Evolutionary conservation across 1,284 basidiomycete genomes (phyloP), one percentile per base, ranked within the genome.

Genomic region (Grifola frondosa): DNA sequence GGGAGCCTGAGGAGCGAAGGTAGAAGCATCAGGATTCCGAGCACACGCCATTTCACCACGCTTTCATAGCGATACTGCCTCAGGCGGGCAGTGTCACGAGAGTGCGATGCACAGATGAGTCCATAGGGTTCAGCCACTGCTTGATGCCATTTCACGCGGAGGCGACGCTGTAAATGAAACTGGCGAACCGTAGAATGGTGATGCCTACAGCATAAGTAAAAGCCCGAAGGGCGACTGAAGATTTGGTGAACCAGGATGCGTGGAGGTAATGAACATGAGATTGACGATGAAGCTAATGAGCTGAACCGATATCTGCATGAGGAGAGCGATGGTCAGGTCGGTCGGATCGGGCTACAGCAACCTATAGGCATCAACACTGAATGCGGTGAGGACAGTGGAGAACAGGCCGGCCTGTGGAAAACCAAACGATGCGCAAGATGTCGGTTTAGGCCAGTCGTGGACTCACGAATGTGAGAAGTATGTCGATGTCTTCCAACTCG

Each of bases 121-220:
- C n/a, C n/a, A n/a, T n/a, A n/a, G n/a, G n/a, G n/a, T 40, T 31
- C 13, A 52, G 41, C 56, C 56, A 58, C 29, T 55, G 50, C 19
- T 50, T 49, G 42, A 54, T 44, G 15, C 39, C 47, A 21, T 49
- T 17, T 4, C 37, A 29, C 5, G 47, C 42, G 8, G 48, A 41
- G 15, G 42, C 80, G 45, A 84, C 81, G 44, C 78, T 81, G 61
- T 84, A 84, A 3, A 85, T 81, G 45, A 85, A 63, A 11, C 79
- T 81, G 7, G 73, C 68, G 49, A 84, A 83, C 81, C 82, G 84
- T 49, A 84, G 77, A 23, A 65, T 67, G 54, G 84, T 84, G 40
- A 84, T 80, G 12, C 71, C 67, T 43, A 73, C 68, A 2, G 69
- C 59, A 10, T 29, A 42, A 9, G 13, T n/a, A 4, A 36, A 35